These are phyloP conservation scores for Vigna unguiculata DNA, from an alignment of 306 rosid species.

Conservation along the genomic window DNA sequence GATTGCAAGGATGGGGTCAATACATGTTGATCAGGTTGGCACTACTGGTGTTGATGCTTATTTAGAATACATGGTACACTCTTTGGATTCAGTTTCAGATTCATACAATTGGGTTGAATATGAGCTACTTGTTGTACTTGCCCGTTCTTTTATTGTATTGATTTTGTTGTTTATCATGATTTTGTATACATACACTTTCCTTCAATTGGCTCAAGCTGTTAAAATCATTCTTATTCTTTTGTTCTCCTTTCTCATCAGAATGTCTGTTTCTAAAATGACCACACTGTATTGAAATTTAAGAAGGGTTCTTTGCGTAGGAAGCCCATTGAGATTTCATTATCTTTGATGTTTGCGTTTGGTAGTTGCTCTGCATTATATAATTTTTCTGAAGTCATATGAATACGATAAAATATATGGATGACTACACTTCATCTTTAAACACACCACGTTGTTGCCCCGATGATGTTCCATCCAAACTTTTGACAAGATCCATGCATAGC, in stretches of 20 bases:
- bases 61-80: slow-evolving; percentile 43
- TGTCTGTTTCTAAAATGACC: slow-evolving; percentile 6
- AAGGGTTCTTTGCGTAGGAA: background rate
- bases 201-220: slow-evolving; percentile 33
- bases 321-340: slow-evolving; percentile 16
- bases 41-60: slow-evolving; percentile 33
- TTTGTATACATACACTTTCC: slow-evolving; percentile 47
- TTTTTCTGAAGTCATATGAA: background rate
- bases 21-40: slow-evolving; percentile 76
- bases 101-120: slow-evolving; percentile 49
- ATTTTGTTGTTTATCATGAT: slow-evolving; percentile 47
- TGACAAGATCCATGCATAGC: background rate
- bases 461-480: background rate
- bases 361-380: background rate
- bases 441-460: background rate
- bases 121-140: slow-evolving; percentile 51
- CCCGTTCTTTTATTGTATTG: slow-evolving; percentile 56
- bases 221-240: background rate
- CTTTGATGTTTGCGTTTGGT: background rate
- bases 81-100: slow-evolving; percentile 48
- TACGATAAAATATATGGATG: too few species aligned
- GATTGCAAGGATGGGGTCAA: slow-evolving; percentile 98
- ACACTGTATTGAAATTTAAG: slow-evolving; percentile 35
- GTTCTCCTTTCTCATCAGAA: slow-evolving; percentile 2
- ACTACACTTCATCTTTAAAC: background rate